Evolutionary conservation across 2,329 filamentous ascomycete genomes (phyloP), one percentile per base, ranked within the genome.

Genomic region (Epichloe sylvatica): DNA sequence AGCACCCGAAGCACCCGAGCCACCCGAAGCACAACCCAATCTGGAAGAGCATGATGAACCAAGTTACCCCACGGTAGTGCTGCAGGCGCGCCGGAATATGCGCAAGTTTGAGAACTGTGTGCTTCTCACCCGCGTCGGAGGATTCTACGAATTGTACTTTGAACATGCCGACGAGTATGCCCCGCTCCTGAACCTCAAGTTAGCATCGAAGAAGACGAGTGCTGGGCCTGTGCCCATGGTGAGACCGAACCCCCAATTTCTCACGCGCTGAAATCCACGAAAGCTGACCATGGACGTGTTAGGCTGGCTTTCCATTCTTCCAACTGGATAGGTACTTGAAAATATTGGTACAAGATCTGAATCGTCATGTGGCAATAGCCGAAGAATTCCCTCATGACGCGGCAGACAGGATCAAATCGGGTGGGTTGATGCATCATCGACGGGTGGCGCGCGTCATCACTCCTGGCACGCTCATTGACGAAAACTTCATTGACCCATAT

Each of bases 141-240:
- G 90, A 52, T 98, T 98, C 68, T 98, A 97, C 67, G 92, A 98
- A 77, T 72, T 98, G 51, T 98, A 98, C 69, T 94, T 97, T 65
- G 85, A 94, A 59, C 90, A 98, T 64, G 92, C 94, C 11, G 86
- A 94, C 51, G 83, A 95, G 61, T 85, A 84, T 64, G 91, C 85
- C 2, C 86, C 89, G 1, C 71, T 94, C 42, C 73, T 98, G 55
- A 92, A 89, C 59, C 70, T 98, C 60, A 97, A 96, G 66, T 81
- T 94, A 49, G 82, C 84, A 2, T 77, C 77, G 49, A 92, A 87
- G 64, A 89, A 81, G 65, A 88, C 85, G n/a, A 85, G 70, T 55
- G 82, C 81, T 8, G 86, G 84, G 1, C 77, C 79, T 21, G 86
- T 98, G 17, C 71, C 90, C 5, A 97, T 98, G 91, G 86, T 90